Base-by-base conservation (phyloP, 108 stramenopile genomes). In the Cyclotella kingstonii region DNA sequence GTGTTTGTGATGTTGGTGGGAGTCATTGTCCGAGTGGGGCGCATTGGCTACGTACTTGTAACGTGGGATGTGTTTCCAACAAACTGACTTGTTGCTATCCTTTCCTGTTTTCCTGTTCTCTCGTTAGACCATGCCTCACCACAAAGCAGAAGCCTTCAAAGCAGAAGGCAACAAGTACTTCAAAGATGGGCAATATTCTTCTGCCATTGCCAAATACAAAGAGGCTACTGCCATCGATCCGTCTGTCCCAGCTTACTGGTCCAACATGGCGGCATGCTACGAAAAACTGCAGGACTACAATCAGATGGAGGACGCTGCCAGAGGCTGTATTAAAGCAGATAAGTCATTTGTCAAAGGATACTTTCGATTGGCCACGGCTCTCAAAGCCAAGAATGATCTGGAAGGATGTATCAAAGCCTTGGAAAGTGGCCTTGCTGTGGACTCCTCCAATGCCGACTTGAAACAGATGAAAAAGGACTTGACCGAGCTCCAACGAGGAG, bases 261-360 rank as follows among this genome's bases (percentile, higher is more conserved):
- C 84, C 58, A 95, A 95, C 83, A 89, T 89, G 84, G 88, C 94
- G 18, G 91, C 89, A 8, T 93, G 87, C 48, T 93, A 89, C 81
- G 98, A 97, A 71, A 97, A 96, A 53, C 58, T 98, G 25, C 52
- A 79, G 28, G 60, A 93, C 23, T 98, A 82, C 83, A 89, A 95
- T 44, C 79, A 96, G 34, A 92, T 96, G 81, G 95, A 82, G 21
- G 84, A 89, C 4, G 98, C 97, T 31, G 89, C 82, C 18, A 77
- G 86, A 28, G 50, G 72, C n/a, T 98, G 98, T 70, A 90, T 98
- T 69, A 86, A 87, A 71, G 94, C 93, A 12, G 93, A 98, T 62
- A 94, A 92, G 58, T 77, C 67, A 42, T 98, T 97, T 57, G 90
- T 98, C 57, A 98, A 98, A 76, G 97, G 97, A 0, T 97, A 97